phyloP scores from a whole-genome alignment of 2,329 filamentous ascomycete genomes.

The Colletotrichum paranaense region DNA sequence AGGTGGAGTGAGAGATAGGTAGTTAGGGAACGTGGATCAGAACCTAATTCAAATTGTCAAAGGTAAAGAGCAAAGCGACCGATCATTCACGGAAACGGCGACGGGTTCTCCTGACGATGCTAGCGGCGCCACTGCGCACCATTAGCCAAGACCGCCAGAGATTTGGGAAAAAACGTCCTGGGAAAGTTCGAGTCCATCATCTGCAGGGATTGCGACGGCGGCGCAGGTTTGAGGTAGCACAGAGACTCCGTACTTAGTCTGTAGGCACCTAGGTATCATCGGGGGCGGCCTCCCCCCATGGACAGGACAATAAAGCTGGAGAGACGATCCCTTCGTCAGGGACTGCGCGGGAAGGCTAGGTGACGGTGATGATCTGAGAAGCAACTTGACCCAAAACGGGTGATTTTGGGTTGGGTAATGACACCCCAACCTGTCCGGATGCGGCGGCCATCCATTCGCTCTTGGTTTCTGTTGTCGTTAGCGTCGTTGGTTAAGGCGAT shows the following conservation, averaged over 20 bases:
- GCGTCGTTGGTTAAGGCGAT: conserved; percentile 7
- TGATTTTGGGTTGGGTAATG: neutral
- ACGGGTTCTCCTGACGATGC: neutral
- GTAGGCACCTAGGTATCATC: neutral
- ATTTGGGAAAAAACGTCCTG: conserved; percentile 19
- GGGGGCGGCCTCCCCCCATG: neutral
- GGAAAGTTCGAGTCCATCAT: conserved; percentile 5
- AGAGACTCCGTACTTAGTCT: too few species aligned
- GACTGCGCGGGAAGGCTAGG: conserved; percentile 4
- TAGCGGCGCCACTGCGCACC: conserved; percentile 18
- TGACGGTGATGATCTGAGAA: neutral
- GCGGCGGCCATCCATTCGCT: conserved; percentile 7
- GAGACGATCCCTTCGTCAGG: neutral
- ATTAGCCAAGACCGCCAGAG: neutral
- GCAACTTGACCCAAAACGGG: neutral
- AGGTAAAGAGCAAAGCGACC: neutral
- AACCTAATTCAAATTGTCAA: neutral
- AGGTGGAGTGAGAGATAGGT: neutral
- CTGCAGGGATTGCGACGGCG: neutral
- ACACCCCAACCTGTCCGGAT: conserved; percentile 6
- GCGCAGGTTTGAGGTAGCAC: neutral
- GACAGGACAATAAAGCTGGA: neutral
- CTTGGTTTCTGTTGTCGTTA: neutral
- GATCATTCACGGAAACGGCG: conserved; percentile 10
- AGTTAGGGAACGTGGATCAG: neutral